These are phyloP conservation scores for Lecanicillium sp. DNA, from an alignment of 2,329 filamentous ascomycete genomes.

Conservation along the genomic window DNA sequence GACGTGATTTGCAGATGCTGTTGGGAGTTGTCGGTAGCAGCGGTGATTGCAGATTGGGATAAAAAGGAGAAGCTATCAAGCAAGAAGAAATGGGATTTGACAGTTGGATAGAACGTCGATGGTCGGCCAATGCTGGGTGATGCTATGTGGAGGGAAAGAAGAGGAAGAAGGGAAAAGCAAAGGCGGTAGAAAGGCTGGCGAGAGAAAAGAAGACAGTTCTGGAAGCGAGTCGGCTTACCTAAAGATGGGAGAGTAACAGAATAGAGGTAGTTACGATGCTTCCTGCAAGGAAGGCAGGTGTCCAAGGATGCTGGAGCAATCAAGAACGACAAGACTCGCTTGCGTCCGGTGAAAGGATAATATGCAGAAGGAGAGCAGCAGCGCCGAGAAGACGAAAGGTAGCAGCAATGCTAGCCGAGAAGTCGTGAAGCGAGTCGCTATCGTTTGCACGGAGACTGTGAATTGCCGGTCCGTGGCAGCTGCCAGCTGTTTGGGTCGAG, in stretches of 20 bases:
- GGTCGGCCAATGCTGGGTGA: conserved; percentile 40
- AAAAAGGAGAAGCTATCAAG: conserved; percentile 48
- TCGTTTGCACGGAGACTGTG: conserved; percentile 12
- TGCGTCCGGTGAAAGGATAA: neutral
- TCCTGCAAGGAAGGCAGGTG: conserved; percentile 15
- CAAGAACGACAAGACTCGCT: neutral
- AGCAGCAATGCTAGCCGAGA: neutral
- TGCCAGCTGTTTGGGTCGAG: conserved; percentile 2
- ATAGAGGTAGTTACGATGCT: conserved; percentile 12
- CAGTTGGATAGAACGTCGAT: conserved; percentile 31
- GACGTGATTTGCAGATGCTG: neutral
- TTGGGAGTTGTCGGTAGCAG: neutral
- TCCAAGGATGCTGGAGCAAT: conserved; percentile 18
- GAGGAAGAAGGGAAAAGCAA: conserved; percentile 23
- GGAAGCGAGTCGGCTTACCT: conserved; percentile 15
- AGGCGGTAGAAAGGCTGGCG: conserved; percentile 6
- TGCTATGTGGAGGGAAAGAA: conserved; percentile 36
- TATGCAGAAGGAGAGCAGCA: conserved; percentile 2
- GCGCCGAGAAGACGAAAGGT: neutral
- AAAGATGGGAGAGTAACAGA: conserved; percentile 15
- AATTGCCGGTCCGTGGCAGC: conserved; percentile 11
- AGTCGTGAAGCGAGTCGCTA: neutral
- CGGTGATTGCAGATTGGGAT: conserved; percentile 29
- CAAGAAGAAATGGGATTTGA: conserved; percentile 43
- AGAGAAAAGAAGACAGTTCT: conserved; percentile 7